Evolutionary conservation across 352 stramenopile species (phyloP).

Genomic region (Phytophthora vignae): DNA sequence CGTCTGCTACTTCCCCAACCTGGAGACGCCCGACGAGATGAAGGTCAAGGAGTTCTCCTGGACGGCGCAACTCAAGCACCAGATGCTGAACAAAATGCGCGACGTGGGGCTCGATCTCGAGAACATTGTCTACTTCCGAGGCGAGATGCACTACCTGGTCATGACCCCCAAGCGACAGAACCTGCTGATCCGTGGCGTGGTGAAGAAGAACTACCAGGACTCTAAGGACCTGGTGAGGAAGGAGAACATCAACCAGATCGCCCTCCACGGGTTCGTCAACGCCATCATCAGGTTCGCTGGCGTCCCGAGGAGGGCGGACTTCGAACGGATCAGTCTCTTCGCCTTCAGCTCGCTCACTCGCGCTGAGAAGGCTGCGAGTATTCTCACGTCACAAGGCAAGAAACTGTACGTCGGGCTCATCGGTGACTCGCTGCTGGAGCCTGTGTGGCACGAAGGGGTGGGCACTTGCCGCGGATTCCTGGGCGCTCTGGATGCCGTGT

Average conservation of each 20-base stretch:
- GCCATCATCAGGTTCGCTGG: constrained; percentile 67
- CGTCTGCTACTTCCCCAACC: constrained; percentile 82
- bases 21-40: constrained; percentile 65
- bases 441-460: constrained; percentile 83
- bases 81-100: constrained; percentile 72
- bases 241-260: constrained; percentile 60
- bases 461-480: constrained; percentile 83
- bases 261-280: constrained; percentile 64
- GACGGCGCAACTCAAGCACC: constrained; percentile 78
- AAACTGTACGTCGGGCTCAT: constrained; percentile 81
- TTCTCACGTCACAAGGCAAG: constrained; percentile 61
- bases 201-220: constrained; percentile 66
- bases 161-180: constrained; percentile 79
- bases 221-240: constrained; percentile 59
- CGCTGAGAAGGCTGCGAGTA: constrained; percentile 64
- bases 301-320: constrained; percentile 61
- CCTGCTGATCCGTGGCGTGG: constrained; percentile 59
- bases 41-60: constrained; percentile 77
- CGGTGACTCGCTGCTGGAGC: constrained; percentile 78
- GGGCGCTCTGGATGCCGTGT: constrained; percentile 70
- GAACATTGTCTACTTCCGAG: constrained; percentile 86
- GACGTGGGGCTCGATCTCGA: constrained; percentile 69
- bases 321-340: constrained; percentile 68
- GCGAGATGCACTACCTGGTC: constrained; percentile 86
- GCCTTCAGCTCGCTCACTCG: constrained; percentile 80